Evolutionary conservation across 1,284 basidiomycete species (phyloP), one percentile per base, ranked within the genome.

Genomic region (Microbotryum lychnidis-dioicae): DNA sequence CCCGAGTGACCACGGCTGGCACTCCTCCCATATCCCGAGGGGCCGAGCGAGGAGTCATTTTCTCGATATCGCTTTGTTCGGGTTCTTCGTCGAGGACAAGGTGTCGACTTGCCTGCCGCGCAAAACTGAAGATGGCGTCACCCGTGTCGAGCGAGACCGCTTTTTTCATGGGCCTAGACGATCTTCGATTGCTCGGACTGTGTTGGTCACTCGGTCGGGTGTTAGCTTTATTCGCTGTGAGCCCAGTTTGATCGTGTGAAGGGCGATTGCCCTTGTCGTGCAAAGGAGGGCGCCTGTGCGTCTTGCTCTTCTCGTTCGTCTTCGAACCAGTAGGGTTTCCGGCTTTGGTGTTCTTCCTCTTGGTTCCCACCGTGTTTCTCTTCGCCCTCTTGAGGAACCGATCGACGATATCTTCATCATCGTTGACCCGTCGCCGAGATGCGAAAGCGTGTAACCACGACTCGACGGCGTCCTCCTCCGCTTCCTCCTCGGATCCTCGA

Each of bases 371-470:
- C n/a, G 31, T 57, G 10, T 60, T 55, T 7, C 53, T 23, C 33
- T 53, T 54, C 1, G 63, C 66, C 7, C 68, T 56, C 56, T 61
- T 52, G 16, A 71, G 61, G 16, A 71, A 66, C 2, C 66, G 62
- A 27, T 67, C 70, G 50, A 69, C 63, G 18, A 69, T 63, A n/a
- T 66, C 65, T 37, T 50, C 51, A 55, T 56, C 58, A n/a, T 67
- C 59, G 10, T 54, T 54, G 16, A 23, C 31, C 7, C 48, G 5
- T 37, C 31, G 27, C 21, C 27, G 14, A 29, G 68, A 64, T n/a
- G 61, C 64, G n/a, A 66, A 66, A 25, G 51, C 57, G 5, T 61
- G 46, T 47, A 63, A 25, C 70, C 68, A 63, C 6, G 56, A 49
- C 21, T 50, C 53, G 4, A 67, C 70, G 9, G 65, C 67, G 46